Evolutionary conservation across 2,329 filamentous ascomycete species (phyloP), one percentile per base, ranked within the genome.

Genomic region (Phaeosphaeriaceae sp.): DNA sequence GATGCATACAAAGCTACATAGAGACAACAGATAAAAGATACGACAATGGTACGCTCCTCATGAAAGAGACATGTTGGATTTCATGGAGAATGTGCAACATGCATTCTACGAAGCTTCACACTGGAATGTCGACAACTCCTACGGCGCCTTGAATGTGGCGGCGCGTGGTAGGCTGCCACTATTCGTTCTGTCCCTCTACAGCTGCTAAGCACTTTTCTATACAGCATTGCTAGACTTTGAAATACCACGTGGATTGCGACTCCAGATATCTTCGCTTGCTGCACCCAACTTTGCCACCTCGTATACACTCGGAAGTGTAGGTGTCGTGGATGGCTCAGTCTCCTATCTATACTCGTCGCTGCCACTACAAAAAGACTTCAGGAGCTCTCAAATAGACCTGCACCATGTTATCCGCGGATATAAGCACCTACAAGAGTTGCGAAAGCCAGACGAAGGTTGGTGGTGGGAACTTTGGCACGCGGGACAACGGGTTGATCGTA

Each of bases 81-180:
- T 96, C 80, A 96, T 97, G 90, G 92, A 96, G 77, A 93, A 95
- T 79, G 88, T 97, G 79, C 91, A 96, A 77, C 84, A 88, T 77
- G 89, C 90, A 67, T 97, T 96, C 77, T 90, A 91, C 74, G 83
- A 89, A 71, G 87, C 89, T 48, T 92, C 92, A 37, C 84, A 88
- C 72, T 97, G 92, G 92, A 89, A 92, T 71, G 82, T 86, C 67
- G 91, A 97, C 79, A 96, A 96, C 75, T 94, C 90, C 52, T 97
- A 97, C 77, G 87, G 90, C 61, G 85, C 87, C 58, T 80, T 97
- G 67, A 96, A 92, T 63, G 86, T 88, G 49, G 95, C 91, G 3
- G 86, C 90, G 39, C 85, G 91, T 79, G 89, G 88, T 89, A 79
- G 58, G 75, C 62, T 42, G n/a, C 52, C 42, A 40, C 53, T 43